Base-by-base conservation (phyloP, 2,329 filamentous ascomycete species). In the Nemania abortiva region DNA sequence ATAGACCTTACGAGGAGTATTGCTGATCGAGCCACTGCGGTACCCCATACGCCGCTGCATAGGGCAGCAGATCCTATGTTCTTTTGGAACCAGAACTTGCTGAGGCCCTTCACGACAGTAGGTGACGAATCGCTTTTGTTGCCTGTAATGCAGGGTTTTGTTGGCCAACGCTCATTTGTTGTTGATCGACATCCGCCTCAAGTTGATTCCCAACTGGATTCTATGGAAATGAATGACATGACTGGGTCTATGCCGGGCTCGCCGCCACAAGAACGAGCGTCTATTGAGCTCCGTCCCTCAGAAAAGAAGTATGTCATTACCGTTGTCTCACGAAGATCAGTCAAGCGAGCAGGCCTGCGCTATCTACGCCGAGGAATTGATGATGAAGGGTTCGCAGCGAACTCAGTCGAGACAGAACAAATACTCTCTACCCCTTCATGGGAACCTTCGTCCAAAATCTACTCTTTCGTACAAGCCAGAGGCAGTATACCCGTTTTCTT, bases 401-500 rank as follows among this genome's bases (percentile, higher is more conserved):
- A 99, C 77, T 90, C 87, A 31, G 95, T 98, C 22, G 96, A 99
- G 82, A 97, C 95, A 0, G 96, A 99, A 78, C 96, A 99, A 80
- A 91, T 99, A 10, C 85, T 99, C 2, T 96, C 93, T 0, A 87
- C 88, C 0, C 84, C 89, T 1, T 85, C 85, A 0, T 95, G 92
- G 89, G 85, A 89, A 20, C 77, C 85, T 0, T 81, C 85, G 0
- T 83, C 81, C 1, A 93, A 89, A 73, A 85, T 91, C 1, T 92
- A 93, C 79, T 97, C 94, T 0, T 97, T 97, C 74, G 83, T 97
- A 3, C 96, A 99, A 78, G 85, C 94, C 27, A 89, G 96, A 72
- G 95, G 95, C 6, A 98, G 95, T 24, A 97, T 98, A 71, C 96
- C 96, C 0, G 81, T 98, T 0, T 98, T 96, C 83, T 99, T 98